Percentiles rank a stretch among this genome's conserved stretches.
phyloP scores from a whole-genome alignment of 2,329 filamentous ascomycete genomes.

The Tolypocladium inflatum region DNA sequence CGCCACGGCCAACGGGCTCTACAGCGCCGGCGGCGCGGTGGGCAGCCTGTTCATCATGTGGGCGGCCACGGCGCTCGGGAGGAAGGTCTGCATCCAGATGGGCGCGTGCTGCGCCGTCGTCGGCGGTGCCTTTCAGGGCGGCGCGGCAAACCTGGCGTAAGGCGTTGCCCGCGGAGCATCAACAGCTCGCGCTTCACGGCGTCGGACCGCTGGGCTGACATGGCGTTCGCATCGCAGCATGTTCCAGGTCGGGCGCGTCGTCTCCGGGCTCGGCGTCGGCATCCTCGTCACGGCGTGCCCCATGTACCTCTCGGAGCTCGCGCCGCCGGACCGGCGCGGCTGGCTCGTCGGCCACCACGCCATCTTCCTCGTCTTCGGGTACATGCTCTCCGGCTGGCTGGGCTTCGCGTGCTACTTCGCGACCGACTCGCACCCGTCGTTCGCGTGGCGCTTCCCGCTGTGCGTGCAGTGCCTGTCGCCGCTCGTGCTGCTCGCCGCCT shows the following conservation, averaged over 20 bases:
- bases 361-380: conserved; percentile 34
- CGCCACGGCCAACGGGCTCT: conserved; percentile 37
- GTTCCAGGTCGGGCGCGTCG: conserved; percentile 10
- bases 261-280: conserved; percentile 33
- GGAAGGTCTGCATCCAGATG: conserved; percentile 35
- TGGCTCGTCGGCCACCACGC: conserved; percentile 39
- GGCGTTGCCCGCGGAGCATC: too few species aligned
- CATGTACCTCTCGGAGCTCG: conserved; percentile 22
- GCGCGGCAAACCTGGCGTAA: conserved; percentile 32
- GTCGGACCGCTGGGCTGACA: too few species aligned
- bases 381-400: conserved; percentile 30
- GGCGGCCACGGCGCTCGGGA: conserved; percentile 32
- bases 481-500: too few species aligned
- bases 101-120: conserved; percentile 32
- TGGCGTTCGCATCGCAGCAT: too few species aligned
- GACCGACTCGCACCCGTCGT: conserved; percentile 17
- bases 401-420: conserved; percentile 26
- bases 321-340: conserved; percentile 32
- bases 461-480: too few species aligned
- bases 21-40: conserved; percentile 37
- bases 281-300: conserved; percentile 25
- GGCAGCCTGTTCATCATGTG: conserved; percentile 39
- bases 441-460: too few species aligned
- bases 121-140: conserved; percentile 34
- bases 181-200: too few species aligned